Evolutionary conservation across 2,329 filamentous ascomycete genomes (phyloP).

Genomic region (Epicoccum sorghinum): DNA sequence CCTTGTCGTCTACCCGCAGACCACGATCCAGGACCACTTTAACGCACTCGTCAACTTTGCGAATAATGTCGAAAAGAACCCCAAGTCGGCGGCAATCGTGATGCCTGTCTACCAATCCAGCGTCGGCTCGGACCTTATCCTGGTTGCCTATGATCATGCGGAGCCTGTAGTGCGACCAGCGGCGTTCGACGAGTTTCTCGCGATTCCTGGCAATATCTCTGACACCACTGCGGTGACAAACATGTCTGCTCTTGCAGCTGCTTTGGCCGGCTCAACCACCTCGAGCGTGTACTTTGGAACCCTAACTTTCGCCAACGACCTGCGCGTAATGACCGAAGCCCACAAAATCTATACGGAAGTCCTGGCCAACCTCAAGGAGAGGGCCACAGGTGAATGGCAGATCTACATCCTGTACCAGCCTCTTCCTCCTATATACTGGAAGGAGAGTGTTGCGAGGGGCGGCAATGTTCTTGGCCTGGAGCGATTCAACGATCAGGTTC

Average conservation of each 20-base stretch:
- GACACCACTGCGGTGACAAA: conserved; percentile 31
- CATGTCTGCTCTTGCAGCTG: conserved; percentile 31
- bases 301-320: conserved; percentile 42
- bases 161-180: conserved; percentile 23
- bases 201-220: conserved; percentile 31
- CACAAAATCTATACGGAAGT: conserved; percentile 50
- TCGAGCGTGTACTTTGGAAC: conserved; percentile 31
- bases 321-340: conserved; percentile 45
- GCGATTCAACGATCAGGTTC: conserved; percentile 17
- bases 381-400: conserved; percentile 39
- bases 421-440: conserved; percentile 47
- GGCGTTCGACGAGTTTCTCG: conserved; percentile 31
- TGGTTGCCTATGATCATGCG: conserved; percentile 33
- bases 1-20: conserved; percentile 30
- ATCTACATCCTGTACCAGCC: conserved; percentile 47
- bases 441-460: conserved; percentile 44
- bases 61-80: conserved; percentile 23
- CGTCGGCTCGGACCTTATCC: conserved; percentile 18
- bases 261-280: conserved; percentile 22
- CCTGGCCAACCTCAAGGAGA: conserved; percentile 39
- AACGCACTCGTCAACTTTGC: conserved; percentile 31
- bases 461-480: conserved; percentile 51
- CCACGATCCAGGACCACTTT: conserved; percentile 26
- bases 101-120: conserved; percentile 27
- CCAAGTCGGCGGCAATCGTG: conserved; percentile 27